Evolutionary conservation across 257 asterid genomes (phyloP), one percentile per base, ranked within the genome.

Genomic region (Nicotiana benthamiana): DNA sequence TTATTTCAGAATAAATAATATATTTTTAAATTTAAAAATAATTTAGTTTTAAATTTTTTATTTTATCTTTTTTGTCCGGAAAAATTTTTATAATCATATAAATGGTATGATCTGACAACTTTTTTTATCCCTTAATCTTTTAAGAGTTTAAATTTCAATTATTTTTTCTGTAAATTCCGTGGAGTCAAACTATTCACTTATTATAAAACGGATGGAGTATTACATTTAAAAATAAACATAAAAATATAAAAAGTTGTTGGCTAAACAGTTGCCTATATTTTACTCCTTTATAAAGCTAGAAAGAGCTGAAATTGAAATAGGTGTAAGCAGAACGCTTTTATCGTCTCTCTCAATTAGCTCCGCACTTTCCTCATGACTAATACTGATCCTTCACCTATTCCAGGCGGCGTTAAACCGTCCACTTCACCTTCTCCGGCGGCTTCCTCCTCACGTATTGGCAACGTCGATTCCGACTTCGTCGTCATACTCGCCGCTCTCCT

Each of bases 401-500:
- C 13, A 6, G 24, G 46, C 74, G 74, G 72, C 43, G 12, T 28
- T 63, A 63, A 63, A 7, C 72, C 72, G 46, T 63, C 59, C 7
- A 15, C 43, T 10, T 22, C 67, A 61, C 67, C 20, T 9, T 43
- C 59, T 2, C 40, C 78, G 16, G 24, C 40, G 61, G 3, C 40
- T 24, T 0, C 60, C 16, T 13, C 61, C 13, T 40, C 59, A 7
- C 36, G 77, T 6, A 46, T 48, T 32, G 61, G 78, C 11, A 17
- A 48, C 30, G 78, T 74, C 8, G 78, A 74, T 11, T 74, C 78
- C 24, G 78, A 74, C 16, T 74, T 74, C 78, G 78, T 74, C 26
- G 78, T 74, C 24, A 48, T 74, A 61, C 61, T 74, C 24, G 61
- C 78, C 2, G 78, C 78, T 7, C 78, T 74, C 8, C 61, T 74